A percentile compares a stretch with the other conserved stretches of the same genome.
phyloP scores from a whole-genome alignment of 2,329 filamentous ascomycete genomes.

The Akanthomyces dipterigenus region DNA sequence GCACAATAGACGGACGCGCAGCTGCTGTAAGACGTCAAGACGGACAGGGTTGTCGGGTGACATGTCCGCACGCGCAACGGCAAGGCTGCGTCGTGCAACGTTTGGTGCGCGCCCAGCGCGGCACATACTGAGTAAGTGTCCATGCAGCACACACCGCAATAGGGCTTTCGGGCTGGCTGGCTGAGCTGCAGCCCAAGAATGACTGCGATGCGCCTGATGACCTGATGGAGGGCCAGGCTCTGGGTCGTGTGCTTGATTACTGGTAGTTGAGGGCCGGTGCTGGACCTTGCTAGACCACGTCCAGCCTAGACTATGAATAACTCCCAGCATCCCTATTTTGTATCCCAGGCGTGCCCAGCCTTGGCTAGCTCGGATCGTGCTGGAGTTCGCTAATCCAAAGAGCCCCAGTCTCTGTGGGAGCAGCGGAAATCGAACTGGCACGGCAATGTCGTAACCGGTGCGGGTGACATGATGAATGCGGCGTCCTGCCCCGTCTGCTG shows the following conservation, averaged over 20 bases:
- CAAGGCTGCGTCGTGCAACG: too few species aligned
- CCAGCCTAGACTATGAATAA: slow-evolving; percentile 1
- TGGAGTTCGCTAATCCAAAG: slow-evolving; percentile 2
- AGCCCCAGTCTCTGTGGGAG: not conserved
- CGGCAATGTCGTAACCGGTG: not conserved
- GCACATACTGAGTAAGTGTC: not conserved
- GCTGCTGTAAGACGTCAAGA: too few species aligned
- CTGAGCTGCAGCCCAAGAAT: not conserved
- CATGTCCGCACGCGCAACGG: too few species aligned
- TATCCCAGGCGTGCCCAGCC: slow-evolving; percentile 4
- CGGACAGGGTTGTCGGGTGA: too few species aligned
- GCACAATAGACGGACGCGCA: too few species aligned
- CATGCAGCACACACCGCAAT: not conserved
- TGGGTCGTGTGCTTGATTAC: not conserved
- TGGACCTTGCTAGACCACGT: not conserved
- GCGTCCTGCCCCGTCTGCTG: not conserved
- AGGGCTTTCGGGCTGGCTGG: not conserved
- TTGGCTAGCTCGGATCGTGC: slow-evolving; percentile 9
- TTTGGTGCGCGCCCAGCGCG: not conserved
- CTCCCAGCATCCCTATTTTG: not conserved
- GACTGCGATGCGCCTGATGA: not conserved
- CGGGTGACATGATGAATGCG: not conserved
- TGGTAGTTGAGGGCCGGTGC: not conserved
- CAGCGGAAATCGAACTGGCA: not conserved
- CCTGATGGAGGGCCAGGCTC: not conserved